phyloP scores from a whole-genome alignment of 345 rosid species.

The Eucalyptus shirleyi region DNA sequence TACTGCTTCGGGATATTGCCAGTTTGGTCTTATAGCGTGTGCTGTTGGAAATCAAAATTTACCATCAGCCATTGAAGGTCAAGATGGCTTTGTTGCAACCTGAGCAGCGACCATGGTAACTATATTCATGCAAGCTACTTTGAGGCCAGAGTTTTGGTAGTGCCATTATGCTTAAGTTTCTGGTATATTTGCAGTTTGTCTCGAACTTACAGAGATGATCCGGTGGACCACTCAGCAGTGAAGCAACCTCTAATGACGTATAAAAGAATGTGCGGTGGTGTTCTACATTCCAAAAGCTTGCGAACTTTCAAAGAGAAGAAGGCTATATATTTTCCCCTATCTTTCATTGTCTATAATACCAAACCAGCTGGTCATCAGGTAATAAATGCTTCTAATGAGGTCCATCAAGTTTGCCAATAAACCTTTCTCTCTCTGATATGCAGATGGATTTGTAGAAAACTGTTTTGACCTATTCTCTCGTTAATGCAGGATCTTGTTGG shows the following conservation, averaged over 20 bases:
- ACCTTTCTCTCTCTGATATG: neutral
- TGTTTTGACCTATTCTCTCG: neutral
- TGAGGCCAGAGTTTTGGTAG: neutral
- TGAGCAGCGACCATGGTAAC: conserved; percentile 36
- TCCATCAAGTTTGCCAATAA: neutral
- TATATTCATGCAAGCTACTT: neutral
- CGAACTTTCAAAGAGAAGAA: conserved; percentile 45
- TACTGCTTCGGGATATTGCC: conserved; percentile 61
- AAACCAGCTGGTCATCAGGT: conserved; percentile 96
- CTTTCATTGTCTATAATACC: conserved; percentile 52
- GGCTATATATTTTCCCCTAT: conserved; percentile 35
- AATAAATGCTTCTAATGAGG: neutral
- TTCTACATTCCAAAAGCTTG: conserved; percentile 59
- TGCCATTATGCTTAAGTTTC: neutral
- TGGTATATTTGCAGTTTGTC: conserved; percentile 11
- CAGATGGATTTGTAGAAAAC: neutral
- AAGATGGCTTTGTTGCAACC: conserved; percentile 12
- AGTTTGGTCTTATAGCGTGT: conserved; percentile 58
- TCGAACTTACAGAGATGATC: conserved; percentile 10
- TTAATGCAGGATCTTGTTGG: conserved; percentile 78
- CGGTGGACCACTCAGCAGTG: neutral
- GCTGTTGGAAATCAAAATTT: conserved; percentile 20
- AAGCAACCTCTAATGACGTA: conserved; percentile 16
- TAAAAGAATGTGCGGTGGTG: conserved; percentile 39
- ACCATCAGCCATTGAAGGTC: conserved; percentile 2